phyloP scores from a whole-genome alignment of 164 flowering plant species.

The Stephania cephalantha region DNA sequence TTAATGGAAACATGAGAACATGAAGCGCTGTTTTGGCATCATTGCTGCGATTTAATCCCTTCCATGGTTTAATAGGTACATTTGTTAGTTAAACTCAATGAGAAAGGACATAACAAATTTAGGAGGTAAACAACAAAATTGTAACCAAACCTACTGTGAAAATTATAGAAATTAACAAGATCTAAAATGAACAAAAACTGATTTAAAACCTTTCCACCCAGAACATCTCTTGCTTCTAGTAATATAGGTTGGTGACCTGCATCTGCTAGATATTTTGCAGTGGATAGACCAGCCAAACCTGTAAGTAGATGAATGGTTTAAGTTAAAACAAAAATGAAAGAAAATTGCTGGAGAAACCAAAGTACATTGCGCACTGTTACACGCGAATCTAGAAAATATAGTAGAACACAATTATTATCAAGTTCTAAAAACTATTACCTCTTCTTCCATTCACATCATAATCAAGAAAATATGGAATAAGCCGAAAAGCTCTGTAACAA shows the following conservation, averaged over 20 bases:
- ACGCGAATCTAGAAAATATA: background rate
- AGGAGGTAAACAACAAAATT: background rate
- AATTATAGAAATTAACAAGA: background rate
- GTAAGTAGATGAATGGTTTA: conserved; percentile 14
- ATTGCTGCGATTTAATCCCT: no score
- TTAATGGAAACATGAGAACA: no score
- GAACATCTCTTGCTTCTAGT: conserved; percentile 93
- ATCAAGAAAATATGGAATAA: background rate
- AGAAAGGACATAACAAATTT: background rate
- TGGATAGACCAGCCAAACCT: conserved; percentile 96
- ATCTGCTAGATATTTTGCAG: conserved; percentile 98
- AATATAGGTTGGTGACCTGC: conserved; percentile 93
- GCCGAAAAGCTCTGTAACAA: background rate
- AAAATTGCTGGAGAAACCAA: background rate
- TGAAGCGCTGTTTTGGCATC: no score
- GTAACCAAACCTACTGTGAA: background rate
- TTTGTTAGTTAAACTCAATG: no score
- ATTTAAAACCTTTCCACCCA: conserved; percentile 89
- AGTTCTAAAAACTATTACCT: background rate
- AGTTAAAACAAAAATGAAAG: background rate
- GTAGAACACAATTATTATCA: background rate
- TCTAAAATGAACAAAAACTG: background rate
- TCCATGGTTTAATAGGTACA: no score
- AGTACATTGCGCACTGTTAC: background rate
- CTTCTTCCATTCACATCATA: background rate